Percentiles rank a stretch among this genome's conserved stretches.
These are phyloP conservation scores for Ulmus americana DNA, from an alignment of 331 rosid genomes.

Conservation along the genomic window DNA sequence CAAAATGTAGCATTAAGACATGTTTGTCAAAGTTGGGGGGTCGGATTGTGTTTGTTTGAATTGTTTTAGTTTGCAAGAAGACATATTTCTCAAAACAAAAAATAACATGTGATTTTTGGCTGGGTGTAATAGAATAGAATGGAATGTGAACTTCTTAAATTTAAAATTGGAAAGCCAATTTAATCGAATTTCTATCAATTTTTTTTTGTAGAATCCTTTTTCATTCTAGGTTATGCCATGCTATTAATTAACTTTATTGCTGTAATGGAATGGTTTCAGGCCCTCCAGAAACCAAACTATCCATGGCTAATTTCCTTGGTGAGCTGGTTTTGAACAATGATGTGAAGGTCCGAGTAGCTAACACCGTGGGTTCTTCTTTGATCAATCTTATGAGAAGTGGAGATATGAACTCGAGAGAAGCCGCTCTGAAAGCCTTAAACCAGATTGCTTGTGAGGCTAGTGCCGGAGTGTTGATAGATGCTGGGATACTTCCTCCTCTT, in stretches of 20 bases:
- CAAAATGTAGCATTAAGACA: neutral
- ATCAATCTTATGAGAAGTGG: slow-evolving; percentile 75
- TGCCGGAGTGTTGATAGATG: slow-evolving; percentile 74
- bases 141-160: no score
- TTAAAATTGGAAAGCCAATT: no score
- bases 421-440: slow-evolving; percentile 86
- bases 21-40: slow-evolving; percentile 6
- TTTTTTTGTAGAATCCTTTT: no score
- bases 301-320: slow-evolving; percentile 89
- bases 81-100: no score
- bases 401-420: slow-evolving; percentile 75
- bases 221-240: no score
- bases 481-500: slow-evolving; percentile 93
- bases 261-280: slow-evolving; percentile 50
- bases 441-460: slow-evolving; percentile 88
- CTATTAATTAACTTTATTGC: slow-evolving; percentile 1
- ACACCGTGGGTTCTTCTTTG: slow-evolving; percentile 75
- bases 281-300: slow-evolving; percentile 70
- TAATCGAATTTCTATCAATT: no score
- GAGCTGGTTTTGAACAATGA: slow-evolving; percentile 83
- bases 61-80: neutral
- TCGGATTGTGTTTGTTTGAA: neutral
- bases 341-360: slow-evolving; percentile 71
- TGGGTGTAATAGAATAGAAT: no score
- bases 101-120: no score